Conservation (phyloP, 768 basidiomycete species). For the Pleurotus tuber-regium region DNA sequence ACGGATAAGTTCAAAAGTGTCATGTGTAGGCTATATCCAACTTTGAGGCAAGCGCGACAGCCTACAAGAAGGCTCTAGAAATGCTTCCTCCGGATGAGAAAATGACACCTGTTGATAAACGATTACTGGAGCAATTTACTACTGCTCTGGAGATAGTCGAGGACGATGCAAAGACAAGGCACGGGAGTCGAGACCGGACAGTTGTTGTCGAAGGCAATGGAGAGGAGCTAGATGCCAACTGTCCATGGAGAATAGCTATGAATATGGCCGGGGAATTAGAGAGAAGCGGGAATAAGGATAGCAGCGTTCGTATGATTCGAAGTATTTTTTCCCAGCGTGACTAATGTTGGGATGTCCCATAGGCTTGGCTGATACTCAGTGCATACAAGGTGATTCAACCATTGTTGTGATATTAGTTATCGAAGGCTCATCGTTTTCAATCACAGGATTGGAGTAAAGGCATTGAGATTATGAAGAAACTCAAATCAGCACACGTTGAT, state of each 20-base stretch:
- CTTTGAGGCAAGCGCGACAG: conserved; percentile 18
- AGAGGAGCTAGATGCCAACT: conserved; percentile 12
- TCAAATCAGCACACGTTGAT: conserved; percentile 7
- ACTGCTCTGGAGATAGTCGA: conserved; percentile 25
- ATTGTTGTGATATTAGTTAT: background rate
- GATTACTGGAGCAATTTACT: conserved; percentile 33
- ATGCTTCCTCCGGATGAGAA: conserved; percentile 26
- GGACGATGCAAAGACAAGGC: conserved; percentile 7
- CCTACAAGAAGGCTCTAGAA: conserved; percentile 30
- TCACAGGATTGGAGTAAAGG: conserved; percentile 29
- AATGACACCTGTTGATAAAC: conserved; percentile 28
- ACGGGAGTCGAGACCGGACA: background rate
- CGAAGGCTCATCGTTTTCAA: background rate
- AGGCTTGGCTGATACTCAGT: conserved; percentile 30
- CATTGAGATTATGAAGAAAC: conserved; percentile 22
- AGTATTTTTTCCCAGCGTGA: background rate
- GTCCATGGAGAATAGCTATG: conserved; percentile 7
- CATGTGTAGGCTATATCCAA: conserved; percentile 18
- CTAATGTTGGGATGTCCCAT: background rate
- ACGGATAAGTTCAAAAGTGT: no score
- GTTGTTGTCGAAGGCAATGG: background rate
- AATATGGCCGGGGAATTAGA: background rate
- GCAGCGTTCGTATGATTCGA: background rate
- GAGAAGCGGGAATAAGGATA: background rate
- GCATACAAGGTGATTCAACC: conserved; percentile 26